These are phyloP conservation scores for Blumeria graminis DNA, from an alignment of 2,329 filamentous ascomycete genomes.

Conservation along the genomic window DNA sequence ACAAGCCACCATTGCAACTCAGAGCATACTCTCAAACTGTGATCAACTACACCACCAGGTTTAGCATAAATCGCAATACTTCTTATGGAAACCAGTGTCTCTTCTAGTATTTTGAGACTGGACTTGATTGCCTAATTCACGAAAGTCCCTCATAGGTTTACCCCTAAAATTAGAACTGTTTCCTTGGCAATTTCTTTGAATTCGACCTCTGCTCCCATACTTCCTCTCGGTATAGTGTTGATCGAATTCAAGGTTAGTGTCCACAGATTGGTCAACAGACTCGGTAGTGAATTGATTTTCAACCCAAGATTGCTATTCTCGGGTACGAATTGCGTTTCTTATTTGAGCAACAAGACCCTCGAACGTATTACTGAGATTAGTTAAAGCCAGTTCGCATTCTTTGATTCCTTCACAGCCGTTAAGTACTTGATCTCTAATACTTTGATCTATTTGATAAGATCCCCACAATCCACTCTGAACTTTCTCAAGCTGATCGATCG, in stretches of 20 bases:
- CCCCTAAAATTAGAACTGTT: not conserved
- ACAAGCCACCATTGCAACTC: too few relatives aligned
- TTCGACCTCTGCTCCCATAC: not conserved
- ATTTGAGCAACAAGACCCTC: not conserved
- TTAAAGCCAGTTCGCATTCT: not conserved
- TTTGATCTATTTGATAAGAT: slow-evolving; percentile 1
- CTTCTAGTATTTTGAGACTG: too few relatives aligned
- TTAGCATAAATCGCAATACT: too few relatives aligned
- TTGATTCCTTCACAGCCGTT: not conserved
- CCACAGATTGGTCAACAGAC: not conserved
- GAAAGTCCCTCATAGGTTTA: too few relatives aligned
- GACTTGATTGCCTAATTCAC: too few relatives aligned
- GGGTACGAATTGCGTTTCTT: not conserved
- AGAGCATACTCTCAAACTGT: too few relatives aligned
- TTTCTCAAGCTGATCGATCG: not conserved
- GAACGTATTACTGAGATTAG: not conserved
- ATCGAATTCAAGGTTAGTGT: not conserved
- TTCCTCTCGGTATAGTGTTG: not conserved
- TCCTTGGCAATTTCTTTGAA: not conserved
- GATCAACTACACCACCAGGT: too few relatives aligned
- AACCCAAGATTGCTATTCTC: not conserved
- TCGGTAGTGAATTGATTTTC: not conserved
- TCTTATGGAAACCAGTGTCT: too few relatives aligned
- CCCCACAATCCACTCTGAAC: not conserved
- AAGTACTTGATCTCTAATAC: not conserved